These are phyloP conservation scores for Nemania bipapillata DNA, from an alignment of 2,329 filamentous ascomycete genomes.

Conservation along the genomic window DNA sequence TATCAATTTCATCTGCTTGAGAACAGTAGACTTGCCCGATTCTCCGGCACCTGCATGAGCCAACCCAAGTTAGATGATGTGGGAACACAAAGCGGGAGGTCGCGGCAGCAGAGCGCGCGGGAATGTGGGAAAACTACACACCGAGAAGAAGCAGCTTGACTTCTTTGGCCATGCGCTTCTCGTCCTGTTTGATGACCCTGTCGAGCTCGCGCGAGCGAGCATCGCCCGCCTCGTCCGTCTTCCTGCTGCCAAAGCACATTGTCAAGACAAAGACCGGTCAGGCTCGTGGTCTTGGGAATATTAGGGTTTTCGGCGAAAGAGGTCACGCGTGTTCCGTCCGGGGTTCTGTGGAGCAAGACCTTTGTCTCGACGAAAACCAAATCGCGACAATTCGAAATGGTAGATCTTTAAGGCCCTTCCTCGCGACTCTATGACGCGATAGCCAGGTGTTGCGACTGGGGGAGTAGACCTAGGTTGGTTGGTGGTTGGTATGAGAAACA, in stretches of 20 bases:
- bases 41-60: constrained; percentile 81
- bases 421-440: constrained; percentile 14
- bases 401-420: constrained; percentile 1
- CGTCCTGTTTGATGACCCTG: constrained; percentile 83
- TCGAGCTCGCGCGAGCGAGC: constrained; percentile 81
- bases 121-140: constrained; percentile 58
- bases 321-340: constrained; percentile 13
- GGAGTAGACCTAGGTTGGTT: constrained; percentile 12
- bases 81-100: constrained; percentile 38
- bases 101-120: constrained; percentile 29
- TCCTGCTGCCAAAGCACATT: constrained; percentile 74
- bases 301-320: constrained; percentile 10
- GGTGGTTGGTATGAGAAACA: constrained; percentile 16
- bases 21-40: constrained; percentile 93
- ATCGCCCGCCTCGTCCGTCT: constrained; percentile 61
- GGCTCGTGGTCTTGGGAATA: constrained; percentile 23
- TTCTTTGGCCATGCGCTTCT: constrained; percentile 85
- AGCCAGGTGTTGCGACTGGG: constrained; percentile 5
- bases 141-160: constrained; percentile 94
- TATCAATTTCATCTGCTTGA: constrained; percentile 99
- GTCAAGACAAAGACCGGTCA: constrained; percentile 19
- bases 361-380: constrained; percentile 21
- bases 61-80: constrained; percentile 42
- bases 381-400: constrained; percentile 5
- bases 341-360: constrained; percentile 14